Base-by-base conservation (phyloP, 805 yeast species). In the Kurtzmaniella cleridarum region DNA sequence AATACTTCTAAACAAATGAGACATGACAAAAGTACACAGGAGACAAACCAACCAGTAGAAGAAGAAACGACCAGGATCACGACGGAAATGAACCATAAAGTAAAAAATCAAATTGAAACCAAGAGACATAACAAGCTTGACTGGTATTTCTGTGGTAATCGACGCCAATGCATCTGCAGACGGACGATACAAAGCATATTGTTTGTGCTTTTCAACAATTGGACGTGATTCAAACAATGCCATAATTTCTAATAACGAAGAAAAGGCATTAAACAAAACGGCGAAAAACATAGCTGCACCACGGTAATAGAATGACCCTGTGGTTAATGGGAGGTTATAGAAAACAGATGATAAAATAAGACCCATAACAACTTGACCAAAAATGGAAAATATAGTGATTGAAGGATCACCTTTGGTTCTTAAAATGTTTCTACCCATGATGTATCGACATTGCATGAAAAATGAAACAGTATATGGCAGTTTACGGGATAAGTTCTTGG, bases 241-340 rank as follows among this genome's bases (percentile, higher is more conserved):
- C 57, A 75, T 64, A 42, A 80, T 69, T 57, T 80, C 87, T 50
- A 78, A 62, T 42, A 79, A 54, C 13, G 81, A 78, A 13, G 80
- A 65, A 50, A 79, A 76, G 11, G 84, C 78, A 53, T 79, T 79
- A 58, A 78, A 79, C 51, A 79, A 63, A 34, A 76, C 69, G 16
- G 83, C 80, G 55, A 81, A 81, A 61, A 84, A 84, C 69, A 84
- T 64, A 34, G 81, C 72, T 31, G 87, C 78, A 49, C 79, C 73
- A 53, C 88, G 65, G 49, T 61, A 66, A 54, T 70, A 78, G 46
- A 79, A 73, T 2, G 78, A 69, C 0, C 50, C 57, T 0, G 84
- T 73, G 20, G 54, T 54, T 13, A 53, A 36, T 44, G 54, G 57
- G 45, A 76, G 50, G 47, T 78, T 75, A 58, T 75, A 79, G 49